Evolutionary conservation across 2,329 filamentous ascomycete species (phyloP), one percentile per base, ranked within the genome.

Genomic region (Ambrosiella cleistominuta): DNA sequence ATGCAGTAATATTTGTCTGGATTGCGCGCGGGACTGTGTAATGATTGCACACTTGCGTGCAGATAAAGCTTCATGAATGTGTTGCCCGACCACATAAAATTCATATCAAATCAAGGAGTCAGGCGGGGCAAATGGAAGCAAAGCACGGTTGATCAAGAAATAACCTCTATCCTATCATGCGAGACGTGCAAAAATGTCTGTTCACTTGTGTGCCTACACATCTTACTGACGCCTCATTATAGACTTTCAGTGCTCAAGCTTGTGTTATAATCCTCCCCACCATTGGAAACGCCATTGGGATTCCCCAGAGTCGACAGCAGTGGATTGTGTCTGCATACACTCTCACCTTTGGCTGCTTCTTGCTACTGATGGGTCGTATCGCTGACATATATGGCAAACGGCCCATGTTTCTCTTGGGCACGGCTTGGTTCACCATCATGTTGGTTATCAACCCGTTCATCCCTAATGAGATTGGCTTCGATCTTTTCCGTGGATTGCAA

Each of bases 281-380:
- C n/a, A 82, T 84, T 39, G 78, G 79, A 42, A 64, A 70, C 35
- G 75, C 76, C 9, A 70, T 84, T 3, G 61, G 66, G 56, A 80
- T 84, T 17, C 81, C 81, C 0, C 74, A 77, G 44, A 73, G 73
- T 35, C 73, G 80, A 13, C 73, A 79, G 59, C 81, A 84, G 69
- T 85, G 82, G 81, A 74, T 85, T 61, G 72, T 85, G 0, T 85
- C 81, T 0, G 77, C 81, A 0, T 85, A 85, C 64, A 74, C 78
- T 3, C 73, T 86, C 13, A 73, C 80, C 0, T 85, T 85, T 63
- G 82, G 81, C 52, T 85, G 81, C 66, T 84, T 85, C 64, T 68
- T 85, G 35, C 69, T 86, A 13, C 71, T 85, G 12, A 85, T 81
- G 81, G 82, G 82, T 35, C 74, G 82, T 17, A 74, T 85, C 19